Evolutionary conservation across 371 early-diverging fungal species (phyloP).

Genomic region (Blakeslea trispora): DNA sequence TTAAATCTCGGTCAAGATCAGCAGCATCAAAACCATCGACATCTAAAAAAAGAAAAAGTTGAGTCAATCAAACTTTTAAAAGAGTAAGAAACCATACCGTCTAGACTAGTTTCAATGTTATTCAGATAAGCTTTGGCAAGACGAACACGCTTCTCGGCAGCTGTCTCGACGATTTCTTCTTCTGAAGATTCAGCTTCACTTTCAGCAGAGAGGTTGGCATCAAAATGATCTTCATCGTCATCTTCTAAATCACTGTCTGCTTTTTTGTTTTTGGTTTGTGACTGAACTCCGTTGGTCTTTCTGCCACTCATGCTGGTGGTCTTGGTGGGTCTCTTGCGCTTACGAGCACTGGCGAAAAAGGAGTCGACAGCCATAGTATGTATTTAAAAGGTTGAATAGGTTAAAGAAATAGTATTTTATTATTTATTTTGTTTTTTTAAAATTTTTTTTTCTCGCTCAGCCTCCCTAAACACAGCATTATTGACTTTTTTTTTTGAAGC

Average conservation of each 20-base stretch:
- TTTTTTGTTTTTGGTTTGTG: constrained; percentile 12
- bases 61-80: no score
- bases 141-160: constrained; percentile 90
- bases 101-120: constrained; percentile 66
- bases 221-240: constrained; percentile 46
- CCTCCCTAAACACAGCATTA: no score
- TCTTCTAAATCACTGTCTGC: constrained; percentile 34
- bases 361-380: constrained; percentile 37
- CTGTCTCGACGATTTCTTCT: constrained; percentile 75
- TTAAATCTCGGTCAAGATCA: constrained; percentile 90
- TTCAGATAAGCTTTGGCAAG: constrained; percentile 90
- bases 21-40: constrained; percentile 87
- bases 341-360: constrained; percentile 38
- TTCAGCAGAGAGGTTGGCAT: constrained; percentile 52
- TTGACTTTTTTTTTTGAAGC: no score
- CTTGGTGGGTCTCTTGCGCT: constrained; percentile 35
- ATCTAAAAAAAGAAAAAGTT: no score
- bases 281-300: constrained; percentile 10
- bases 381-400: no score
- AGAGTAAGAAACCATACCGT: no score
- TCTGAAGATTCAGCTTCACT: constrained; percentile 67
- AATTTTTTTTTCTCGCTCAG: no score
- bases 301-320: constrained; percentile 11
- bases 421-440: no score
- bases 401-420: no score